Evolutionary conservation across 129 eudicot genomes (phyloP).

Genomic region (Apium graveolens): DNA sequence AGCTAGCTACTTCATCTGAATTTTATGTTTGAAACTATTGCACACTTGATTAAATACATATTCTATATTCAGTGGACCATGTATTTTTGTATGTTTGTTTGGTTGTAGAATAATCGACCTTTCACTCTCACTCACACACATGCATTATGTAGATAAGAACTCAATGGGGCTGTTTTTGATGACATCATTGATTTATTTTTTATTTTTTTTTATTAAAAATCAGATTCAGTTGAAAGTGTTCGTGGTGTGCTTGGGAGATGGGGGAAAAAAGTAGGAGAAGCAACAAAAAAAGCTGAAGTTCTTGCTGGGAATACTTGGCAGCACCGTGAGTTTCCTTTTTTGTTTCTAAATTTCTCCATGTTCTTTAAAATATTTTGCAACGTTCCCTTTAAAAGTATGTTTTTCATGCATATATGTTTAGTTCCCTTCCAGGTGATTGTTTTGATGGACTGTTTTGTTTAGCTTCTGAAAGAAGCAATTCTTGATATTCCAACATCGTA

Average conservation of each 20-base stretch:
- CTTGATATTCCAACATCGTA: neutral
- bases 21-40: neutral
- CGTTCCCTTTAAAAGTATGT: neutral
- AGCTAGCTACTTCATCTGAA: neutral
- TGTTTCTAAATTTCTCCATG: neutral
- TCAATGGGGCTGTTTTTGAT: neutral
- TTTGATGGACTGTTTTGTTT: slow-evolving; percentile 5
- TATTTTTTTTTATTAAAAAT: neutral
- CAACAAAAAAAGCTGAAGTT: slow-evolving; percentile 80
- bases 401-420: neutral
- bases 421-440: neutral
- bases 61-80: neutral
- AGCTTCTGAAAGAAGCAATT: neutral
- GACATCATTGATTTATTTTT: neutral
- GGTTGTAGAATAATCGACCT: neutral
- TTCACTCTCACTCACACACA: neutral
- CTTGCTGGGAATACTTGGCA: slow-evolving; percentile 97
- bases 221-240: slow-evolving; percentile 64
- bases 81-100: neutral
- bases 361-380: neutral
- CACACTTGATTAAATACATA: neutral
- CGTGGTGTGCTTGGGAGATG: slow-evolving; percentile 79
- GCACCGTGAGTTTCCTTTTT: slow-evolving; percentile 49
- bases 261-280: slow-evolving; percentile 87
- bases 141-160: neutral